phyloP scores from a whole-genome alignment of 1,139 yeast species.

The Saccharomyces pastorianus region DNA sequence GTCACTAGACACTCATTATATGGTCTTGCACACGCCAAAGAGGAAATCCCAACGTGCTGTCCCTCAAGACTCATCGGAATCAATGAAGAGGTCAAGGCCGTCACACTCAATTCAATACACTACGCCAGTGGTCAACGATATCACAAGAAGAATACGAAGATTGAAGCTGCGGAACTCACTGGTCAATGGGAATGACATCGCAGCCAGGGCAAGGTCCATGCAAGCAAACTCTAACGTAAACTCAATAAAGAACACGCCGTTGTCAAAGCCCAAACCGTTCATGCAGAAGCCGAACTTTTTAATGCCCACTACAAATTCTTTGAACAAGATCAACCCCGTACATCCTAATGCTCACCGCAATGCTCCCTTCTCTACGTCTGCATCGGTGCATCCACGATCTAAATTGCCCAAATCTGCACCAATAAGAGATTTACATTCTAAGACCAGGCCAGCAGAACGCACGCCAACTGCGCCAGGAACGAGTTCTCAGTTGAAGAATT shows the following conservation, averaged over 20 bases:
- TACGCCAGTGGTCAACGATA: conserved; percentile 19
- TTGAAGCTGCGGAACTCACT: conserved; percentile 16
- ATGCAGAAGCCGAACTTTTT: conserved; percentile 15
- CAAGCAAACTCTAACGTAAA: conserved; percentile 5
- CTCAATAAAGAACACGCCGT: conserved; percentile 14
- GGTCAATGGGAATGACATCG: conserved; percentile 5
- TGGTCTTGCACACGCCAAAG: conserved; percentile 15
- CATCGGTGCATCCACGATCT: neutral
- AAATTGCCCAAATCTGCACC: neutral
- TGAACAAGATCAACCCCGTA: conserved; percentile 10
- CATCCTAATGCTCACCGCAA: neutral
- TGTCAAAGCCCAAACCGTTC: conserved; percentile 12
- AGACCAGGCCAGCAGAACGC: neutral
- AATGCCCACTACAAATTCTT: conserved; percentile 15
- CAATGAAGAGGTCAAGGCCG: conserved; percentile 6
- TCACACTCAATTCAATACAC: conserved; percentile 4
- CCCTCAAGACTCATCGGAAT: conserved; percentile 8
- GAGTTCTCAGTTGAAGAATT: neutral
- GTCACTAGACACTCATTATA: conserved; percentile 30
- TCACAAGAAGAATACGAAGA: conserved; percentile 24
- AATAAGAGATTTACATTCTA: neutral
- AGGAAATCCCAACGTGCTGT: conserved; percentile 6
- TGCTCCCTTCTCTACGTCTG: neutral
- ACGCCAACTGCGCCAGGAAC: neutral
- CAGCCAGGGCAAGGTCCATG: conserved; percentile 2